These are phyloP conservation scores for Phytophthora colocasiae DNA, from an alignment of 352 stramenopile species.

Conservation along the genomic window DNA sequence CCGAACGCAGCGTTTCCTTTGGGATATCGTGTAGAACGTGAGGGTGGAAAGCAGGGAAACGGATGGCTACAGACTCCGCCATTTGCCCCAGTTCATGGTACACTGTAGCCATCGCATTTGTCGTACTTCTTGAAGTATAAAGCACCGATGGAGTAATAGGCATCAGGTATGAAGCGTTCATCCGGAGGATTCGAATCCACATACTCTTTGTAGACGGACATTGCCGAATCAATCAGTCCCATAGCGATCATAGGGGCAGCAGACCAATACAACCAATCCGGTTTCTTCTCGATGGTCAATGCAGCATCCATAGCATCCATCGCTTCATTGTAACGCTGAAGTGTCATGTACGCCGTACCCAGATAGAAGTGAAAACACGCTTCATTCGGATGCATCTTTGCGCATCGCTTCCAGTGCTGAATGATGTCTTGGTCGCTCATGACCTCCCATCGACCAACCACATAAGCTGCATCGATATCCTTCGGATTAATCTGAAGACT, in stretches of 20 bases:
- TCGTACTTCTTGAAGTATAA: conserved; percentile 37
- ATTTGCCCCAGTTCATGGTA: conserved; percentile 42
- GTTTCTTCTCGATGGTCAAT: conserved; percentile 34
- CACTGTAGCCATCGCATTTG: conserved; percentile 31
- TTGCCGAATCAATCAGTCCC: conserved; percentile 28
- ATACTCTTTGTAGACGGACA: conserved; percentile 37
- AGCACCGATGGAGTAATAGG: conserved; percentile 40
- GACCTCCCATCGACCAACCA: conserved; percentile 39
- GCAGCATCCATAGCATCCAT: conserved; percentile 35
- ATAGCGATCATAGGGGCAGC: conserved; percentile 33
- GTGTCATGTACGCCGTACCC: conserved; percentile 33
- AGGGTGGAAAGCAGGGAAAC: conserved; percentile 41
- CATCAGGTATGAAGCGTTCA: conserved; percentile 45
- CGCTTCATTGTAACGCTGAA: conserved; percentile 30
- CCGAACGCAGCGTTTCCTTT: conserved; percentile 33
- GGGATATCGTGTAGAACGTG: conserved; percentile 15
- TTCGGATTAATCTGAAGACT: conserved; percentile 34
- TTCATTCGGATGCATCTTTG: conserved; percentile 39
- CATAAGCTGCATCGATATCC: conserved; percentile 41
- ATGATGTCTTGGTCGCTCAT: conserved; percentile 31
- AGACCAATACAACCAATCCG: conserved; percentile 41
- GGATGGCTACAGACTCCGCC: conserved; percentile 36
- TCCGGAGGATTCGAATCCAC: conserved; percentile 36
- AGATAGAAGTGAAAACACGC: conserved; percentile 42
- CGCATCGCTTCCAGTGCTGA: conserved; percentile 42